Base-by-base conservation (phyloP, 1,284 basidiomycete species). In the Ustilago xerochloae region DNA sequence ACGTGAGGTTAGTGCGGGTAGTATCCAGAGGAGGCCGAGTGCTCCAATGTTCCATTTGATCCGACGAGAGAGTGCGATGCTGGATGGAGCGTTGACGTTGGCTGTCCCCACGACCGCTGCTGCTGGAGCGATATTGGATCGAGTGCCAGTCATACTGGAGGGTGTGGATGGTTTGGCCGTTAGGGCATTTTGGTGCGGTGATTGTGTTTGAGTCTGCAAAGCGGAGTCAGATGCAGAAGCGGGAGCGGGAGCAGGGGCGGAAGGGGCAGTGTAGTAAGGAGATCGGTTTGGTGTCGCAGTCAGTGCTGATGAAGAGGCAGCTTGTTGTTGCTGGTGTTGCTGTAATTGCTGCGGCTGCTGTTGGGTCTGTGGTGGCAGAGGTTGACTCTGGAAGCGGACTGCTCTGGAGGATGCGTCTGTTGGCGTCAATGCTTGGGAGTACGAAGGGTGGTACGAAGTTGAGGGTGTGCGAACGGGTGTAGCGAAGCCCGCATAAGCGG, bases 321-420 rank as follows among this genome's bases (percentile, higher is more conserved):
- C n/a, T n/a, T n/a, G n/a, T n/a, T n/a, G 24, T 9, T 35, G 32
- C 26, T 54, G 50, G 26, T 18, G 38, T 41, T 41, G 38, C 13
- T 41, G 38, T 22, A 13, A 20, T 22, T 36, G 46, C n/a, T 32
- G 54, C 30, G 46, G 54, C 10, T 46, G 56, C 13, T 39, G 41
- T n/a, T 65, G 57, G 20, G 28, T 45, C 26, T 63, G 70, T 16
- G 56, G 61, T 0, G 64, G 51, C 1, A 60, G 56, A 12, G 70
- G 64, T 53, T 73, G 70, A 18, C 39, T 52, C 30, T 67, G 70
- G 41, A 73, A 73, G 0, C 70, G 63, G 12, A 73, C 70, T 15
- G 52, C 61, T 54, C 67, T 73, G n/a, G 58, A 50, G 1, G 63
- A 54, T 2, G 48, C 55, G 29, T 54, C 20, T 20, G 59, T 38